Evolutionary conservation across 345 rosid species (phyloP).

Genomic region (Linum tenue): DNA sequence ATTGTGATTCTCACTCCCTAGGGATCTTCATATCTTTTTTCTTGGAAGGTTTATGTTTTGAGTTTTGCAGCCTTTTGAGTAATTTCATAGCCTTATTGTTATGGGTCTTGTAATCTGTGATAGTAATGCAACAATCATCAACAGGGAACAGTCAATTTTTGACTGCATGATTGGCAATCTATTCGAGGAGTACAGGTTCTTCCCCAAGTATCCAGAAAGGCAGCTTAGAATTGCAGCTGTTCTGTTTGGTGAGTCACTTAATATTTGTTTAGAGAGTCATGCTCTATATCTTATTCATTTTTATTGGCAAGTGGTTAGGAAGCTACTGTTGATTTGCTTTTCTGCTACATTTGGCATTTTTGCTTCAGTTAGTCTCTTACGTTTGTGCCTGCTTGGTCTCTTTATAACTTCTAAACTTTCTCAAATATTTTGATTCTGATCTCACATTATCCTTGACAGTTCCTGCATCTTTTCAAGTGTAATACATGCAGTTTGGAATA

Average conservation of each 20-base stretch:
- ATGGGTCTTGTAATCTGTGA: neutral
- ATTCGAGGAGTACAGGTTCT: constrained; percentile 90
- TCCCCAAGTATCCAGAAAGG: constrained; percentile 93
- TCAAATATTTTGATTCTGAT: neutral
- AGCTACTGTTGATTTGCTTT: too few species aligned
- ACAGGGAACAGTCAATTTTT: constrained; percentile 82
- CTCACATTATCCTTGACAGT: neutral
- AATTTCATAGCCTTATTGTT: neutral
- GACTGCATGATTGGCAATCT: constrained; percentile 95
- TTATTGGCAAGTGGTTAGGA: neutral
- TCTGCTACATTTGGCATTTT: too few species aligned
- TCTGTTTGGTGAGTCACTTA: constrained; percentile 66
- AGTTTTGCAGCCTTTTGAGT: neutral
- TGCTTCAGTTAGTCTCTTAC: neutral
- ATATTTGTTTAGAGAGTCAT: neutral
- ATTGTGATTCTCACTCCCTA: neutral
- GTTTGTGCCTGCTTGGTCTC: neutral
- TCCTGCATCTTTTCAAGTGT: too few species aligned
- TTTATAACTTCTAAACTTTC: neutral
- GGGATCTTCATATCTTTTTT: neutral
- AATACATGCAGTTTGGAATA: too few species aligned
- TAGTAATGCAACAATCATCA: neutral
- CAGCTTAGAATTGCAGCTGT: constrained; percentile 88
- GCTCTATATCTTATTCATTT: neutral
- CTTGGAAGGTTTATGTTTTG: neutral